These are phyloP conservation scores for Dalbergia oliveri DNA, from an alignment of 306 rosid genomes.

Conservation along the genomic window DNA sequence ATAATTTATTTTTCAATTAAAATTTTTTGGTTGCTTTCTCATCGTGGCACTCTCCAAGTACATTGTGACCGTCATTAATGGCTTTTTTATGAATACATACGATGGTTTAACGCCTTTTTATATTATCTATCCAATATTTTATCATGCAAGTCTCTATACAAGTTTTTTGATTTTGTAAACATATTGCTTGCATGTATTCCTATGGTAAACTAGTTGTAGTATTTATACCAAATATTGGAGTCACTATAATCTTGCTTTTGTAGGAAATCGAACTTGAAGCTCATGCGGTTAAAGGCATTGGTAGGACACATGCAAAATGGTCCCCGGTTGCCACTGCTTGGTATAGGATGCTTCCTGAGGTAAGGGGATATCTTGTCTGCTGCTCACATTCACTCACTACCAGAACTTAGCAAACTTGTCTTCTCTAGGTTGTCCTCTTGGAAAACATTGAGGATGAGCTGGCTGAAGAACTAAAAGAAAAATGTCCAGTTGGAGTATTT, in stretches of 20 bases:
- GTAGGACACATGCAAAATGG: slow-evolving; percentile 97
- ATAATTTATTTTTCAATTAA: too few relatives aligned
- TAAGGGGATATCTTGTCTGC: slow-evolving; percentile 41
- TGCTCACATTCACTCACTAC: slow-evolving; percentile 4
- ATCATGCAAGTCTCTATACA: background rate
- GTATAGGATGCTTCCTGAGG: slow-evolving; percentile 99
- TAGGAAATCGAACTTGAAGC: slow-evolving; percentile 98
- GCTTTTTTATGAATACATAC: background rate
- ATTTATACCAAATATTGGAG: background rate
- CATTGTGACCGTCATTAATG: slow-evolving; percentile 1
- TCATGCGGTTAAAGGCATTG: slow-evolving; percentile 96
- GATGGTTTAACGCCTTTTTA: slow-evolving; percentile 12
- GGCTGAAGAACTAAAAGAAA: slow-evolving; percentile 75
- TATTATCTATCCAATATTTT: background rate
- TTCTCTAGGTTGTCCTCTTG: slow-evolving; percentile 68
- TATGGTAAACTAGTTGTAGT: slow-evolving; percentile 16
- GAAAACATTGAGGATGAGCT: slow-evolving; percentile 68
- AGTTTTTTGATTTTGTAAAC: slow-evolving; percentile 24
- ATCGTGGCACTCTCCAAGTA: too few relatives aligned
- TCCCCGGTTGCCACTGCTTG: slow-evolving; percentile 97
- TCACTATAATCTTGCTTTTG: slow-evolving; percentile 24
- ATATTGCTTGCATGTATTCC: slow-evolving; percentile 15
- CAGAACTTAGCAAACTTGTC: slow-evolving; percentile 10
- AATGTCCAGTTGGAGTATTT: slow-evolving; percentile 81
- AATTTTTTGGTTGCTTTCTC: too few relatives aligned